Base-by-base conservation (phyloP, 1,139 yeast species). In the Hansenula sp. region DNA sequence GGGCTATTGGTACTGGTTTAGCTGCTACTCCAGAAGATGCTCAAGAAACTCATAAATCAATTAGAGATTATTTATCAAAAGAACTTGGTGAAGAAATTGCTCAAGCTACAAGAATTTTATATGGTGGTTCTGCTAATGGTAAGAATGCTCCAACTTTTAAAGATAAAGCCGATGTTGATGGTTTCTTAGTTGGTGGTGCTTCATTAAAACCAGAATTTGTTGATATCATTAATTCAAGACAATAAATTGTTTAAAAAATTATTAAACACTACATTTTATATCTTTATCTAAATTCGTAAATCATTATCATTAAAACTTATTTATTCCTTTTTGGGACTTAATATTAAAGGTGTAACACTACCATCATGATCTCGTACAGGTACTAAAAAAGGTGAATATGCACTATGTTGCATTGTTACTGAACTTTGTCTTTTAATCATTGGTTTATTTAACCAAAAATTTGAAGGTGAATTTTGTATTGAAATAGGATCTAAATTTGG, bases 1-100 rank as follows among this genome's bases (percentile, higher is more conserved):
- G 98, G 98, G 99, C 99, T 57, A 92, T 92, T 61, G 99, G 99
- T 68, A 90, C 98, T 57, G 99, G 99, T 62, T 81, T 92, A 63
- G 97, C 97, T 62, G 98, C 98, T 53, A 92, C 98, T 56, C 90
- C 98, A 53, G 88, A 86, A 53, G 97, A 92, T 64, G 97, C 97
- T 56, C 96, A 89, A 75, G 88, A 82, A 55, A 89, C 95, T 62
- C 98, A 94, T 76, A 79, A 79, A 65, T 79, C 76, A 54, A 86
- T 94, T 71, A 87, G 98, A 76, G 78, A 69, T 47, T 90, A 78
- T 76, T 77, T 92, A 66, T 72, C 77, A 54, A 71, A 76, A 62
- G 78, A 85, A 68, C 78, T 92, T 62, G 94, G 95, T 64, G 75
- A 68, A 38, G 79, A 79, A 50, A 84, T 76, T 64, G 95, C 97